These are phyloP conservation scores for Arachnomyces sp. DNA, from an alignment of 2,329 filamentous ascomycete species.

Conservation along the genomic window DNA sequence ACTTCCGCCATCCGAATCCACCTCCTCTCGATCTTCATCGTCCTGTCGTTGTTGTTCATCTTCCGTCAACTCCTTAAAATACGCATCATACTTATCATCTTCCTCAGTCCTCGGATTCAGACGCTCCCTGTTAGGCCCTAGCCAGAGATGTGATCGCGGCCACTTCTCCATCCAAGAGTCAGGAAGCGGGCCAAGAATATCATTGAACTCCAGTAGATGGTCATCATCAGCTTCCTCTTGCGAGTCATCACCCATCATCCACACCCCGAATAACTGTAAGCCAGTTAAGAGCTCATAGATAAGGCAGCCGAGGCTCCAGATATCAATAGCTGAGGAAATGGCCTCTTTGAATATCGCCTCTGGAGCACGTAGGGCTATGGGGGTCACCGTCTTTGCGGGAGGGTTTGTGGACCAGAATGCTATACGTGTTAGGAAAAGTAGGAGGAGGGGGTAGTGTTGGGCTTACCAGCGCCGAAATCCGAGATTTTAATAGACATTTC, in stretches of 20 bases:
- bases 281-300: slow-evolving; percentile 18
- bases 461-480: slow-evolving; percentile 15
- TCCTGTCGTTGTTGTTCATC: background rate
- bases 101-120: slow-evolving; percentile 8
- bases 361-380: slow-evolving; percentile 19
- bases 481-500: slow-evolving; percentile 16
- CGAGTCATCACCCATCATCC: slow-evolving; percentile 10
- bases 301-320: slow-evolving; percentile 23
- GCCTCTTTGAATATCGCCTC: slow-evolving; percentile 24
- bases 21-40: background rate
- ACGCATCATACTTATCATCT: background rate
- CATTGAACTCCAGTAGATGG: slow-evolving; percentile 16
- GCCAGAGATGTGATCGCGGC: slow-evolving; percentile 15
- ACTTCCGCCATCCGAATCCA: background rate
- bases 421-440: slow-evolving; percentile 14
- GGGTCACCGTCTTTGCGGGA: slow-evolving; percentile 17
- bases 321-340: slow-evolving; percentile 26
- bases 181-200: slow-evolving; percentile 15
- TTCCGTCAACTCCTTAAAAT: background rate
- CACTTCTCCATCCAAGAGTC: slow-evolving; percentile 15
- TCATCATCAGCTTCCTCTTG: slow-evolving; percentile 16
- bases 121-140: slow-evolving; percentile 9
- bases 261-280: slow-evolving; percentile 12
- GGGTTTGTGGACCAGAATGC: slow-evolving; percentile 18
- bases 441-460: background rate